A percentile compares a stretch with the other conserved stretches of the same genome.
Evolutionary conservation across 768 basidiomycete genomes (phyloP).

Genomic region (Guyanaporus albipodus): DNA sequence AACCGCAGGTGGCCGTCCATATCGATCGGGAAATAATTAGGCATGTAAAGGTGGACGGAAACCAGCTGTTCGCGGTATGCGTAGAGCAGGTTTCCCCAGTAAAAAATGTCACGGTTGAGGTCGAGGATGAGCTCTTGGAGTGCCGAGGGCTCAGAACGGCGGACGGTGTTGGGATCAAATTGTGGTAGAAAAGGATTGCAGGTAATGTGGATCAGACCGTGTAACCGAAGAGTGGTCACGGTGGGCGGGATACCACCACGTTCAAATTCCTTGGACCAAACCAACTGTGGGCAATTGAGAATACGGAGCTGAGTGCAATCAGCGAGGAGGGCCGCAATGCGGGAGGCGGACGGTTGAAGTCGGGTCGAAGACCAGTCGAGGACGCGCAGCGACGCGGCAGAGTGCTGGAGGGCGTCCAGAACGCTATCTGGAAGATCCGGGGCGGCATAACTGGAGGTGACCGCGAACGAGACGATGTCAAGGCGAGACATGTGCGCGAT

Average conservation of each 20-base stretch:
- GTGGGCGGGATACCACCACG: slow-evolving; percentile 4
- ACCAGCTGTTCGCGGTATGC: slow-evolving; percentile 15
- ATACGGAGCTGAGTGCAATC: slow-evolving; percentile 16
- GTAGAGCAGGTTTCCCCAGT: slow-evolving; percentile 14
- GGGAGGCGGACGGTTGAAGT: background rate
- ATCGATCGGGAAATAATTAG: background rate
- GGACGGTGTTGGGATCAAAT: background rate
- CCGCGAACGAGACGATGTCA: slow-evolving; percentile 18
- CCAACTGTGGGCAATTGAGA: slow-evolving; percentile 7
- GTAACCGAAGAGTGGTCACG: slow-evolving; percentile 16
- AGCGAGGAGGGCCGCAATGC: slow-evolving; percentile 3
- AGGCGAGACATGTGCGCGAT: slow-evolving; percentile 19
- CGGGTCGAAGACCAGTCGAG: slow-evolving; percentile 14
- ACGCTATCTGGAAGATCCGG: slow-evolving; percentile 2
- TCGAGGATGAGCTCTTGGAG: slow-evolving; percentile 21
- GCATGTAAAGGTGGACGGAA: slow-evolving; percentile 12
- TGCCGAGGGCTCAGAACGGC: background rate
- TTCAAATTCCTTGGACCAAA: slow-evolving; percentile 5
- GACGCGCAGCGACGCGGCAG: slow-evolving; percentile 18
- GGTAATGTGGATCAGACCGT: background rate
- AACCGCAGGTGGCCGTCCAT: background rate
- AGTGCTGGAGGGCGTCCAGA: slow-evolving; percentile 13
- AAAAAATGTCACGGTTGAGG: background rate
- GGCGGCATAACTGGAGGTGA: background rate
- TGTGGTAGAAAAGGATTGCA: background rate